These are phyloP conservation scores for Hyphopichia burtonii DNA, from an alignment of 1,139 yeast species.

Conservation along the genomic window DNA sequence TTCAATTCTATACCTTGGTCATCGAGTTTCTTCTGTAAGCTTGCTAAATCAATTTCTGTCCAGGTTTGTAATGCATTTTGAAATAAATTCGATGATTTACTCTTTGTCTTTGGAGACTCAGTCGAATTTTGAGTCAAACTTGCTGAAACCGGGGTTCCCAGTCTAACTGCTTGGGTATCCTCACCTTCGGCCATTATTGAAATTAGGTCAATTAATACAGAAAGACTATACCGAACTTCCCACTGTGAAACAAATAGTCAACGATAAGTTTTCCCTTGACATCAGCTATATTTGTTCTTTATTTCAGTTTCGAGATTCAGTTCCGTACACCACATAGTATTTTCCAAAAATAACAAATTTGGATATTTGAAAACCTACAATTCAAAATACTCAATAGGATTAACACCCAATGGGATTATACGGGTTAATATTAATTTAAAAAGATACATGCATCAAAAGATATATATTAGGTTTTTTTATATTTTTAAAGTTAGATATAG, in stretches of 20 bases:
- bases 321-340: neutral
- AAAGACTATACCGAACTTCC: no score
- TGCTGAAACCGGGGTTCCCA: neutral
- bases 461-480: constrained; percentile 3
- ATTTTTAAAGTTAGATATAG: constrained; percentile 3
- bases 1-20: constrained; percentile 72
- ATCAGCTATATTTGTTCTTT: neutral
- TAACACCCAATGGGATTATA: no score
- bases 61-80: constrained; percentile 66
- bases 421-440: no score
- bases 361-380: no score
- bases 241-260: no score
- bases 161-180: neutral
- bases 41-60: constrained; percentile 70
- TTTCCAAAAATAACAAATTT: no score
- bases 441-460: neutral
- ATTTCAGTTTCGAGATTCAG: neutral
- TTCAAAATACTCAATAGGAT: no score
- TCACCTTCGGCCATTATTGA: constrained; percentile 5
- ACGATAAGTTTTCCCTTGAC: neutral
- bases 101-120: neutral
- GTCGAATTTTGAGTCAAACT: neutral
- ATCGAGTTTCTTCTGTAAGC: constrained; percentile 70
- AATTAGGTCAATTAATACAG: no score
- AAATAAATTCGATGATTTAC: constrained; percentile 22